phyloP scores from a whole-genome alignment of 2,329 filamentous ascomycete genomes.

The Colletotrichum ledebouriae region DNA sequence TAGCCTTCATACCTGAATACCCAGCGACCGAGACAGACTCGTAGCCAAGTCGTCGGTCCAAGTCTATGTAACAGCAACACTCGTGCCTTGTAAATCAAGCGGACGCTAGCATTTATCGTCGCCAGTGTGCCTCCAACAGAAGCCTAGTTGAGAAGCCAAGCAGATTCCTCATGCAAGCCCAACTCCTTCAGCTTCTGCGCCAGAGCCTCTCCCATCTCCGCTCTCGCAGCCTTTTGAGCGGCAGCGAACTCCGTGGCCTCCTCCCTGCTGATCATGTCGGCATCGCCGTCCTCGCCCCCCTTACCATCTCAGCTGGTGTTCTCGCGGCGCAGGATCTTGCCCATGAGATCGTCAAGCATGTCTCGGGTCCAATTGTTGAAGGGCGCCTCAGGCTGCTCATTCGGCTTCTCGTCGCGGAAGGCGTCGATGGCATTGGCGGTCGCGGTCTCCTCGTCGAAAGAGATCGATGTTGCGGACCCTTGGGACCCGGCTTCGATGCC shows the following conservation, averaged over 20 bases:
- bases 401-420: background rate
- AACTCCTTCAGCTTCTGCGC: background rate
- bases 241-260: background rate
- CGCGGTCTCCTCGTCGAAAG: slow-evolving; percentile 5
- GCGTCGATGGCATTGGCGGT: slow-evolving; percentile 1
- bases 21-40: too few species aligned
- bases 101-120: too few species aligned
- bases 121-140: too few species aligned
- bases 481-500: slow-evolving; percentile 9
- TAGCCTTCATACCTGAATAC: too few species aligned
- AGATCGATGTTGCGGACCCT: slow-evolving; percentile 6
- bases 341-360: background rate
- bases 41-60: too few species aligned
- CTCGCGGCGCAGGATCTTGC: background rate
- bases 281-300: background rate
- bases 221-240: background rate
- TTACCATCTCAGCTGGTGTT: background rate
- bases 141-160: background rate
- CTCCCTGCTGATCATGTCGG: background rate
- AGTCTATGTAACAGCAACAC: too few species aligned
- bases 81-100: too few species aligned
- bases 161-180: background rate
- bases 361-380: slow-evolving; percentile 1
- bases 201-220: background rate
- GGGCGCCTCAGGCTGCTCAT: background rate